These are phyloP conservation scores for Xanthoceras sorbifolium DNA, from an alignment of 345 rosid species.

Conservation along the genomic window DNA sequence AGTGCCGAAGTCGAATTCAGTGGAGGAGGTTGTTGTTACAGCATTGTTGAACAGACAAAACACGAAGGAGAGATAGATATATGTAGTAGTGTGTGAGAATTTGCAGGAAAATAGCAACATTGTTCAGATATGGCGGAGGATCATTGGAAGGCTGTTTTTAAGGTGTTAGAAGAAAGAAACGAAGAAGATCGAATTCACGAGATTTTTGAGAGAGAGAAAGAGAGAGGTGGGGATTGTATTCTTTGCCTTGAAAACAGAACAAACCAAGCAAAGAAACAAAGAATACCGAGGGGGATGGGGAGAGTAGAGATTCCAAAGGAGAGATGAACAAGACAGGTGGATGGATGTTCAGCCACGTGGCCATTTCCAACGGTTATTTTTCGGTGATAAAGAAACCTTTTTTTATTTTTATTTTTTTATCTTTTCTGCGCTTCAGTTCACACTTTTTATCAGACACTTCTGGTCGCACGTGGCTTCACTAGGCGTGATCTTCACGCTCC, in stretches of 20 bases:
- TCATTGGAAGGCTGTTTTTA: slow-evolving; percentile 32
- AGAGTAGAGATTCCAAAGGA: slow-evolving; percentile 38
- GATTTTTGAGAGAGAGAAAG: slow-evolving; percentile 28
- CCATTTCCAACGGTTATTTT: slow-evolving; percentile 45
- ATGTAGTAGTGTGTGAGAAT: slow-evolving; percentile 25
- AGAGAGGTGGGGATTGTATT: slow-evolving; percentile 17
- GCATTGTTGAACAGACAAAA: slow-evolving; percentile 40
- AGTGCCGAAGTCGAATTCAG: slow-evolving; percentile 79
- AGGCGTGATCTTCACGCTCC: slow-evolving; percentile 9
- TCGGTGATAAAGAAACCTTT: background rate
- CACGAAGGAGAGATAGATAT: slow-evolving; percentile 29
- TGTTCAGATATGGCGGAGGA: slow-evolving; percentile 23
- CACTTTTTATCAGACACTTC: background rate
- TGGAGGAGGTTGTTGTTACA: slow-evolving; percentile 29
- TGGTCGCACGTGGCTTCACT: slow-evolving; percentile 1
- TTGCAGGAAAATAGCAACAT: slow-evolving; percentile 42
- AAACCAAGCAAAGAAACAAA: slow-evolving; percentile 23
- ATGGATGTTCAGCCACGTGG: slow-evolving; percentile 54
- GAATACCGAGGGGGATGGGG: slow-evolving; percentile 2
- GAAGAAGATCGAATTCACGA: slow-evolving; percentile 33
- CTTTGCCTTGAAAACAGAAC: slow-evolving; percentile 24
- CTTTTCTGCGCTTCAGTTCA: background rate
- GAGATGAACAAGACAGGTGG: slow-evolving; percentile 60
- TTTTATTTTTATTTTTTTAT: too few species aligned
- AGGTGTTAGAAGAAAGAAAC: background rate